Evolutionary conservation across 768 basidiomycete species (phyloP), one percentile per base, ranked within the genome.

Genomic region (Agaricus sinodeliciosus): DNA sequence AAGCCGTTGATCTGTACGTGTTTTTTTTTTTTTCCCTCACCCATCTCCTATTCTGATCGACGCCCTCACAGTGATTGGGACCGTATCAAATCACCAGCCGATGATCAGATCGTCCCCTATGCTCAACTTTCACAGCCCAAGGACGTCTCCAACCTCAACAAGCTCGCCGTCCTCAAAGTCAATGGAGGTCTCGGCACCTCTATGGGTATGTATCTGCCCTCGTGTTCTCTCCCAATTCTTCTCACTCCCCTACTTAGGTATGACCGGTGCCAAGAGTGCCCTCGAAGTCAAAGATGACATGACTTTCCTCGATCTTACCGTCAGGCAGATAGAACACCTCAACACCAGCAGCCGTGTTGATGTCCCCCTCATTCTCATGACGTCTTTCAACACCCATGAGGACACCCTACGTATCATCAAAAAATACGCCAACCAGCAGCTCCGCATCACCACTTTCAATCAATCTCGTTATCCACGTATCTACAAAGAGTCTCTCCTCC

Each of bases 281-380:
- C 88, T 97, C 57, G 94, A 95, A 65, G 93, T 95, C 72, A 88
- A 95, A 72, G 88, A 96, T 62, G 93, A 92, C 67, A 93, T 95
- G 94, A 94, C 89, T 48, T 97, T 96, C 82, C 82, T 97, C 57
- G 94, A 97, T 69, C 80, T 97, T 57, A 87, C 83, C 51, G 91
- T 97, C 43, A 81, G 91, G 59, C 94, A 96, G 72, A 93, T 97
- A 63, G 92, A 96, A 77, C 90, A 95, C 68, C 84, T 95, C 65
- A 94, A 94, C 78, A 87, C 84, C 48, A 79, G 82, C 45, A 75
- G 81, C 65, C 81, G 81, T 58, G 86, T 90, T 69, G 87, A 96
- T 70, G 90, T 95, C 42, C 94, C 92, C n/a, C 87, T 96, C 68
- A 88, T 96, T 72, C 83, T 97, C 64, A 95, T 96, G 95, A 96